These are phyloP conservation scores for Dictyostelium discoideum DNA, from an alignment of 78 protist species.

Conservation along the genomic window dicty_2.7 NC_007089.4:1089001-1089500, in stretches of 20 bases:
- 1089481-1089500: constrained; percentile 88
- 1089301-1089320: constrained; percentile 13
- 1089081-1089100: no score
- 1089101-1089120: no score
- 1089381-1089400: constrained; percentile 74
- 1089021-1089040: no score
- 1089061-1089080: no score
- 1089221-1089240: background rate
- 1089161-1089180: background rate
- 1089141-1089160: background rate
- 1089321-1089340: background rate
- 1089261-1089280: background rate
- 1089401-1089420: constrained; percentile 63
- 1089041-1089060: no score
- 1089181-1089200: background rate
- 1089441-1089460: constrained; percentile 90
- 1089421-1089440: constrained; percentile 80
- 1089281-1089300: background rate
- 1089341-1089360: constrained; percentile 10
- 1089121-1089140: no score
- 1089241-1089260: constrained; percentile 11
- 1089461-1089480: constrained; percentile 85
- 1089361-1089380: background rate
- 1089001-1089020: no score
- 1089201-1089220: background rate